phyloP scores from a whole-genome alignment of 176 grass and related monocot species.

The Canna indica region DNA sequence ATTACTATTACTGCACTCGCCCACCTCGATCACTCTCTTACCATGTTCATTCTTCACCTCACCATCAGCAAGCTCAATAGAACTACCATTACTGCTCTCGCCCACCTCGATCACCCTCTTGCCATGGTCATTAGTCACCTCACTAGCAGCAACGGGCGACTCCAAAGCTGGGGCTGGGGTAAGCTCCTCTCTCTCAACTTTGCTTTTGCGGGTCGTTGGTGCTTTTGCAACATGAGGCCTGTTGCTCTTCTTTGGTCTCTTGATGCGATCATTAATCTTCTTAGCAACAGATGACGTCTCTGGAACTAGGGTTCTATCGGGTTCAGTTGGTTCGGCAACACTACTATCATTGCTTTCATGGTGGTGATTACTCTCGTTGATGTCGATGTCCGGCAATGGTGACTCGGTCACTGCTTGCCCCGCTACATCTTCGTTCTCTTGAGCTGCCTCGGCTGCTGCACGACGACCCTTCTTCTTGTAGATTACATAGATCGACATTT shows the following conservation, averaged over 20 bases:
- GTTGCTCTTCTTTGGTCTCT: too few relatives aligned
- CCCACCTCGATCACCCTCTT: background rate
- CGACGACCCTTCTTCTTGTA: conserved; percentile 1
- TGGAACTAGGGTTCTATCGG: background rate
- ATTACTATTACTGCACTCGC: background rate
- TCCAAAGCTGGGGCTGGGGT: background rate
- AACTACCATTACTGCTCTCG: too few relatives aligned
- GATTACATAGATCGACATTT: conserved; percentile 14
- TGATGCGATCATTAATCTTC: background rate
- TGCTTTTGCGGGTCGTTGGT: too few relatives aligned
- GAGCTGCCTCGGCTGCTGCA: background rate
- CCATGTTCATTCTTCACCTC: background rate
- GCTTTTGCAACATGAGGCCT: background rate
- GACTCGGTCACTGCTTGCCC: background rate
- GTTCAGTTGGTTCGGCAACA: background rate
- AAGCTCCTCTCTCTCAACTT: background rate
- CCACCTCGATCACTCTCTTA: background rate
- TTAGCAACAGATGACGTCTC: background rate
- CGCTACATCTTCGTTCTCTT: background rate
- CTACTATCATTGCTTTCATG: background rate
- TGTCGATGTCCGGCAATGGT: background rate
- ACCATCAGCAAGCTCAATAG: too few relatives aligned
- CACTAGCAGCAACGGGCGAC: too few relatives aligned
- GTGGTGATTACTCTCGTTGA: background rate
- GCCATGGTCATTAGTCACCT: too few relatives aligned